phyloP scores from a whole-genome alignment of 116 monocot genomes.

The Posidonia oceanica region DNA sequence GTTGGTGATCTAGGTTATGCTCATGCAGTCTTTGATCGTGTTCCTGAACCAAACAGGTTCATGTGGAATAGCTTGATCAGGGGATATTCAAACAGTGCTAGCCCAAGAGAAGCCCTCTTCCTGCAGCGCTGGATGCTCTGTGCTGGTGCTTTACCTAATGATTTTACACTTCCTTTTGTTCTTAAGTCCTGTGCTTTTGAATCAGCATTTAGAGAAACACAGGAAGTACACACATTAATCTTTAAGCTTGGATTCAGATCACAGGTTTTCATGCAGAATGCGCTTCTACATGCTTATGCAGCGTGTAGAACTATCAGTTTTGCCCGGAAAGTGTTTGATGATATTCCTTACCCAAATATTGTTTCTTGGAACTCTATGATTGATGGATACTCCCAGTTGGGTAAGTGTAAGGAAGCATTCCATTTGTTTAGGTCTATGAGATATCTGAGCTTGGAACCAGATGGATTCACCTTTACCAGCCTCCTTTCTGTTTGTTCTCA shows the following conservation, averaged over 20 bases:
- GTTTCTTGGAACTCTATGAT: conserved; percentile 63
- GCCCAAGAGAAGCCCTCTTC: conserved; percentile 20
- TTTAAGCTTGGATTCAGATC: conserved; percentile 45
- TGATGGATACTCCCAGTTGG: conserved; percentile 32
- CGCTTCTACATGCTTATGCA: conserved; percentile 35
- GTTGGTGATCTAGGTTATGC: conserved; percentile 25
- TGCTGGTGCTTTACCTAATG: conserved; percentile 30
- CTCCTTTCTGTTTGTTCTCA: conserved; percentile 35
- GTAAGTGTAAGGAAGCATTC: conserved; percentile 20
- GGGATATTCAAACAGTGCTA: conserved; percentile 17
- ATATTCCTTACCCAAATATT: conserved; percentile 32
- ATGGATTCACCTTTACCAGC: conserved; percentile 38
- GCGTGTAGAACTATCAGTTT: conserved; percentile 7
- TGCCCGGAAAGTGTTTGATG: conserved; percentile 35
- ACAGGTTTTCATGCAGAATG: conserved; percentile 46
- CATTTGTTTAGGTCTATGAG: conserved; percentile 26
- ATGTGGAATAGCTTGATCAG: conserved; percentile 60
- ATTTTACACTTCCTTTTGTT: conserved; percentile 59
- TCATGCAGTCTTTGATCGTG: conserved; percentile 29
- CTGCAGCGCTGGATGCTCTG: conserved; percentile 33
- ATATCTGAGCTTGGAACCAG: conserved; percentile 21
- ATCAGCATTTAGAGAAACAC: conserved; percentile 6
- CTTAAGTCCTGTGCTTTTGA: conserved; percentile 32
- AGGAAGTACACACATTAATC: conserved; percentile 23
- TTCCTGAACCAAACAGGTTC: conserved; percentile 29